These are phyloP conservation scores for Tylopilus rubrobrunneus DNA, from an alignment of 768 basidiomycete species.

Conservation along the genomic window DNA sequence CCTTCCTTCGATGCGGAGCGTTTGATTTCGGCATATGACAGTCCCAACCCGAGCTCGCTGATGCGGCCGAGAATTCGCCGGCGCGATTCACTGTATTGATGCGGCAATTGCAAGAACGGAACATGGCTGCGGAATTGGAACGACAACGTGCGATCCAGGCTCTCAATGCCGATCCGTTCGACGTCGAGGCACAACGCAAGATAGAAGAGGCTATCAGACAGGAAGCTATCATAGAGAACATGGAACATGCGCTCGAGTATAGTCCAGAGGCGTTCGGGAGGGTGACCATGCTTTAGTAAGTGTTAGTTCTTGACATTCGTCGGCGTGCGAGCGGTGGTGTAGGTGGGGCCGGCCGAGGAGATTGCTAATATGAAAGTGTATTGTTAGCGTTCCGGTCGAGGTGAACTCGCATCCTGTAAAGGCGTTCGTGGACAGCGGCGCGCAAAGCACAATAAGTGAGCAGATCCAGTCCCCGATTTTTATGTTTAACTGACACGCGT, in stretches of 20 bases:
- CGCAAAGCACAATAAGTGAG: constrained; percentile 94
- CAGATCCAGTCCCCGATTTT: neutral
- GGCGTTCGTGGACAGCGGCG: constrained; percentile 98
- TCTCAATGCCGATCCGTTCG: constrained; percentile 85
- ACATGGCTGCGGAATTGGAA: constrained; percentile 48
- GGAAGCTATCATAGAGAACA: constrained; percentile 86
- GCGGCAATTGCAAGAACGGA: constrained; percentile 55
- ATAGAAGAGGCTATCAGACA: constrained; percentile 94
- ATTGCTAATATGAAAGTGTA: constrained; percentile 9
- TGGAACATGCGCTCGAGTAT: constrained; percentile 92
- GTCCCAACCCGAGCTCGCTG: constrained; percentile 79
- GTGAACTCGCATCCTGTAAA: constrained; percentile 89
- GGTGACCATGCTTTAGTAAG: constrained; percentile 96
- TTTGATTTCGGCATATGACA: constrained; percentile 26
- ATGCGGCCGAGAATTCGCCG: constrained; percentile 66
- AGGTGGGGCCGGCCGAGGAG: neutral
- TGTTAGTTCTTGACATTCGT: constrained; percentile 10
- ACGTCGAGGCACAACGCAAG: constrained; percentile 85
- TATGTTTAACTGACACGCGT: neutral
- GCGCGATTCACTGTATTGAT: constrained; percentile 72
- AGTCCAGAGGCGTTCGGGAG: constrained; percentile 90
- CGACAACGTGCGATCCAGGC: constrained; percentile 58
- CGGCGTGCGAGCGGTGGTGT: neutral
- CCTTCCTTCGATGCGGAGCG: neutral
- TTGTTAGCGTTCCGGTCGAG: constrained; percentile 75